Percentiles rank a stretch among this genome's conserved stretches.
These are phyloP conservation scores for Xylaria sp. DNA, from an alignment of 495 filamentous ascomycete genomes.

Conservation along the genomic window DNA sequence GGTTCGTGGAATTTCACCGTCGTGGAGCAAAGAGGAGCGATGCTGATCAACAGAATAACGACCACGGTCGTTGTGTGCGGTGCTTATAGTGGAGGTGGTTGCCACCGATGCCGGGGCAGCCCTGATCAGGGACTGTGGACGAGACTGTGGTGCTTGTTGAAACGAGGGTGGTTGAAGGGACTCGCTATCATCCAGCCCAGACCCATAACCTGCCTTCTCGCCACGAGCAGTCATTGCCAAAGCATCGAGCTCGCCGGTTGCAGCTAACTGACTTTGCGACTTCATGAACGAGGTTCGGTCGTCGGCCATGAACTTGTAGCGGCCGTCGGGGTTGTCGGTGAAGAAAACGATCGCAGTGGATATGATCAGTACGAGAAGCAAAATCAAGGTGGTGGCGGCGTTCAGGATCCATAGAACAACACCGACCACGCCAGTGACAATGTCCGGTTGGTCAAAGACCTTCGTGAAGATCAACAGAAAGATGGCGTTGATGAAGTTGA, in stretches of 20 bases:
- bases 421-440: constrained; percentile 92
- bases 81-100: constrained; percentile 31
- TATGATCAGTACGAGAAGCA: constrained; percentile 86
- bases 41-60: constrained; percentile 19
- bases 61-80: constrained; percentile 7
- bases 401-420: constrained; percentile 94
- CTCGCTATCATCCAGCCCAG: constrained; percentile 69
- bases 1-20: constrained; percentile 43
- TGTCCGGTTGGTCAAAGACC: constrained; percentile 80
- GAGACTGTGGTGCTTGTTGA: constrained; percentile 36
- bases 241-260: constrained; percentile 84
- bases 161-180: constrained; percentile 61
- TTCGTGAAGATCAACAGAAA: constrained; percentile 83
- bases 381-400: constrained; percentile 84
- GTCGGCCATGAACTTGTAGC: constrained; percentile 96
- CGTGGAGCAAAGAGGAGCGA: constrained; percentile 32
- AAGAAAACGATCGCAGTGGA: constrained; percentile 83
- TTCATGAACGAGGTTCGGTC: constrained; percentile 99
- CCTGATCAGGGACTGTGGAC: constrained; percentile 30
- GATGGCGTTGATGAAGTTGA: constrained; percentile 91
- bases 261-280: constrained; percentile 81
- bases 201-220: constrained; percentile 73
- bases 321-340: constrained; percentile 92
- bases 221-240: constrained; percentile 90
- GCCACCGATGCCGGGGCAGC: constrained; percentile 39